Evolutionary conservation across 2,329 filamentous ascomycete genomes (phyloP).

Genomic region (Neofusicoccum kwambonambiense): DNA sequence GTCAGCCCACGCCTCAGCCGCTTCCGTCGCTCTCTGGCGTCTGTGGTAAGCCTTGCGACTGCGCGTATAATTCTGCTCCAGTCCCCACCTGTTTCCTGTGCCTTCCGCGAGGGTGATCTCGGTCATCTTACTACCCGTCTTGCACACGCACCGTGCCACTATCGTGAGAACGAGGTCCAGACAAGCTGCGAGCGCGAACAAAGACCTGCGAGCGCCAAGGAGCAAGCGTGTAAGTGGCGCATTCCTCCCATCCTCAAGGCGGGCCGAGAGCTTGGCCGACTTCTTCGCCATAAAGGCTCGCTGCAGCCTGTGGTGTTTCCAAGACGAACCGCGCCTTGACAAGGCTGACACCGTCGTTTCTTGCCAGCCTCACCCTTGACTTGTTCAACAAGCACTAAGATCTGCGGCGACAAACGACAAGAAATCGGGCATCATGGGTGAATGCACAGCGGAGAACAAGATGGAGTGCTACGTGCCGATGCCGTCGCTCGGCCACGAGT

Average conservation of each 20-base stretch:
- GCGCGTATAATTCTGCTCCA: background rate
- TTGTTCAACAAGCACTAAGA: background rate
- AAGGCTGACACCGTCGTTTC: background rate
- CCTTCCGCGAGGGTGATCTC: background rate
- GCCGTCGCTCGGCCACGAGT: constrained; percentile 25
- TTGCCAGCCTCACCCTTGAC: background rate
- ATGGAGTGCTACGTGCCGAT: constrained; percentile 18
- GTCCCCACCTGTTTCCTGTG: background rate
- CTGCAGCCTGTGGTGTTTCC: background rate
- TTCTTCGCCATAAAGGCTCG: constrained; percentile 1
- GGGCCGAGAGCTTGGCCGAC: background rate
- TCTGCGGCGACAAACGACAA: background rate
- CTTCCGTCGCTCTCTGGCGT: background rate
- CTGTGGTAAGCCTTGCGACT: background rate
- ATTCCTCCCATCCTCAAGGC: background rate
- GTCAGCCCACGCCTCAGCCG: constrained; percentile 9
- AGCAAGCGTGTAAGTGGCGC: constrained; percentile 12
- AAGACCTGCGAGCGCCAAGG: background rate
- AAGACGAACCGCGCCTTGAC: background rate
- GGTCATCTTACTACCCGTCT: background rate
- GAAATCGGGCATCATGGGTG: background rate
- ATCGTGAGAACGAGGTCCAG: too few species aligned
- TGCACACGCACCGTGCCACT: background rate
- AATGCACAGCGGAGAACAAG: constrained; percentile 13
- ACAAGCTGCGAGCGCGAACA: background rate